Base-by-base conservation (phyloP, 495 filamentous ascomycete species). In the Sordaria brevicollis region DNA sequence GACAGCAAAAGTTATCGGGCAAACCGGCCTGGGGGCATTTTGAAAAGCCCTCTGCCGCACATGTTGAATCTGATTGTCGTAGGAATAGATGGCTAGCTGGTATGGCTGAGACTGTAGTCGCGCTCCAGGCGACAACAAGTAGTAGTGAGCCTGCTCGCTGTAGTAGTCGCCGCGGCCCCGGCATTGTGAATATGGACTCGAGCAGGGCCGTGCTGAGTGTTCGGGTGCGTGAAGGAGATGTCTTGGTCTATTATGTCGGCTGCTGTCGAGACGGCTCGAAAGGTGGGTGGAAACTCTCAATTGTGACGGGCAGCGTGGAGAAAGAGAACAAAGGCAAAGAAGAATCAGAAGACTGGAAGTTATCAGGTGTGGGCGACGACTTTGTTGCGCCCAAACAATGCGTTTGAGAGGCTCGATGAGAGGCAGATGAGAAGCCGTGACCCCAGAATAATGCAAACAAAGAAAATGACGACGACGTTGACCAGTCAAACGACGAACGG, bases 1-100 rank as follows among this genome's bases (percentile, higher is more conserved):
- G 81, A 77, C 93, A 97, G 82, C 93, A 96, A 82, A 96, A 96
- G 76, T 87, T 81, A 41, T 82, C 80, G 2, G 92, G 91, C 17
- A 94, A 82, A 9, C 81, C 82, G 7, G 81, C 65, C 29, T 80
- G 76, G 3, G 82, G 78, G 76, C 92, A 94, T 68, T 79, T 79
- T 3, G 71, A 54, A 65, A 77, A 83, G 62, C 49, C 49, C 49
- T 75, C 49, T 21, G 73, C 72, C 35, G 77, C 73, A 68, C 77
- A 74, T 41, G 77, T 76, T 31, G 73, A 72, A 9, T 72, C 75
- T 39, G 67, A 68, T 17, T 79, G 79, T 57, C 81, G 78, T 38
- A 57, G 66, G 73, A 83, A 75, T 35, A 84, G 37, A 13, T 73
- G 34, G 70, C 69, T 72, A 17, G 75, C 67, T 33, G 77, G 73